Evolutionary conservation across 2,329 filamentous ascomycete species (phyloP), one percentile per base, ranked within the genome.

Genomic region (Cladophialophora bantiana): DNA sequence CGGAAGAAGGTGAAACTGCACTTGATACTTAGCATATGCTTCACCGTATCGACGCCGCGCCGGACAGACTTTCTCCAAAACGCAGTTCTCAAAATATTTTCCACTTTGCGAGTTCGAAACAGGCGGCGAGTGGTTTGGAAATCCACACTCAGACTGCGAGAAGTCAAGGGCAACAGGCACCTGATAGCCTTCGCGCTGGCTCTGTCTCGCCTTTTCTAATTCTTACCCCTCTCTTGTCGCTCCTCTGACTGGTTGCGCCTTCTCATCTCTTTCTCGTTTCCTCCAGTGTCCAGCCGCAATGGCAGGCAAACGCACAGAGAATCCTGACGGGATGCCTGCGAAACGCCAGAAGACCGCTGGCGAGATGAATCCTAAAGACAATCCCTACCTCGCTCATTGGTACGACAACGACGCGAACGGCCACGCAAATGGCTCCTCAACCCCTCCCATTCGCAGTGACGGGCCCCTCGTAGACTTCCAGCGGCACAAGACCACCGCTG

Each of bases 371-470:
- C 85, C 86, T 62, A 80, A 81, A 66, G 76, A 86, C 77, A 98
- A 98, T 78, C 92, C 92, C 1, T 98, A 99, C 82, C 88, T 99
- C 69, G 92, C 93, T 64, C 95, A 99, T 80, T 90, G 91, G 88
- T 89, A 94, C 79, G 85, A 89, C 70, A 77, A 82, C 78, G 72
- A 78, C 73, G 57, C 62, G 31, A 70, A 73, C 61, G 66, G 75
- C 71, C 70, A 75, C 72, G 73, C 73, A 62, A 77, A 79, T 59
- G 77, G 73, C 45, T 70, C 74, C 65, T 73, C 73, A 48, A 81
- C 72, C 77, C 78, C 60, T 71, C 75, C 65, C 74, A 76, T 40
- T 70, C 73, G 66, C 67, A 76, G 71, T 64, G 77, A 79, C 60
- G 84, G 85, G 34, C 81, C 85, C 56, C 83, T 96, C 64, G 83